phyloP scores from a whole-genome alignment of 1,284 basidiomycete genomes.

The Marasmius oreades region DNA sequence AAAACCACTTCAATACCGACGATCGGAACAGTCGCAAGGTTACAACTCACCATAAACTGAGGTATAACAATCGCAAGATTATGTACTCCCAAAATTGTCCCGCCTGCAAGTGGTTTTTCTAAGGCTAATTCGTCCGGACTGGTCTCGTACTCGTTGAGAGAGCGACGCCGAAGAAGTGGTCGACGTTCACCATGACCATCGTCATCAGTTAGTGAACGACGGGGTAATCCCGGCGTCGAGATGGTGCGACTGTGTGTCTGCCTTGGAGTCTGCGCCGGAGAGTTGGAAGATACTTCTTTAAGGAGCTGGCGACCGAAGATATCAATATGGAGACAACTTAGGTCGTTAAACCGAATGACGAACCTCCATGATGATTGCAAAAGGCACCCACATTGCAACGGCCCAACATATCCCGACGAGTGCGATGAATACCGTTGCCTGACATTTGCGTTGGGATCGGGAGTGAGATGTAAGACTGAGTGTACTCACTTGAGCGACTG shows the following conservation, averaged over 20 bases:
- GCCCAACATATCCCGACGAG: constrained; percentile 93
- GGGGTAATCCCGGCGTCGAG: constrained; percentile 16
- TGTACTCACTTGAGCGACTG: constrained; percentile 59
- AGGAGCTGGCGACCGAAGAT: constrained; percentile 53
- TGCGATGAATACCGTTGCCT: constrained; percentile 80
- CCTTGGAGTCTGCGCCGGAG: constrained; percentile 15
- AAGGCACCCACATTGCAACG: constrained; percentile 90
- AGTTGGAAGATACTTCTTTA: constrained; percentile 64
- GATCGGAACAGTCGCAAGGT: neutral
- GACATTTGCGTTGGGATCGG: constrained; percentile 7
- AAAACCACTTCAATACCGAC: neutral
- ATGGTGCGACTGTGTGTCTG: constrained; percentile 14
- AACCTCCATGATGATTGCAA: constrained; percentile 92
- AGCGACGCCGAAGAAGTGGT: constrained; percentile 67
- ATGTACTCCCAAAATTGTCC: constrained; percentile 93
- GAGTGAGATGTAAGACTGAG: neutral
- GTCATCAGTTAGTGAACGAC: constrained; percentile 11
- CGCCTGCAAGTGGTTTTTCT: constrained; percentile 72
- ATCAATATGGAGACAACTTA: neutral
- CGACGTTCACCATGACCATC: constrained; percentile 51
- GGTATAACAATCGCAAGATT: constrained; percentile 93
- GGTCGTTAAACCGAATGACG: constrained; percentile 16
- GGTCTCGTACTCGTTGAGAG: constrained; percentile 51
- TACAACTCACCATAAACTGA: constrained; percentile 76
- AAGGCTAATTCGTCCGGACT: constrained; percentile 36